Evolutionary conservation across 176 grass and related monocot species (phyloP), one percentile per base, ranked within the genome.

Genomic region (Cenchrus fungigraminus): DNA sequence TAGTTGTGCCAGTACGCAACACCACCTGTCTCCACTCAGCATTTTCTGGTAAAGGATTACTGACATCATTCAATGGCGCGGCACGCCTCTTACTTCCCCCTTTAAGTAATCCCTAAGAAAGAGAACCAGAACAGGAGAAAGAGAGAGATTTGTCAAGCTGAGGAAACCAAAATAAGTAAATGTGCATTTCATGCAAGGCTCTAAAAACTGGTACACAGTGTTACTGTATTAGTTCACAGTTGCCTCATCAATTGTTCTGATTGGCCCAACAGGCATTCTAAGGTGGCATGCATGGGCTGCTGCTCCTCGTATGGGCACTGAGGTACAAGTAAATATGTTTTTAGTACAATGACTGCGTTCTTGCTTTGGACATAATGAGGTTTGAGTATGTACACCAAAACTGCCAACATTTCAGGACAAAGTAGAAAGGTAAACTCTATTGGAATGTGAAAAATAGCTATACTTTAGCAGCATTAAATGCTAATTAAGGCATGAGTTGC

Each of bases 11-110:
- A 68, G 83, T 79, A 77, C 62, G 83, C 49, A 98, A 79, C 42
- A 89, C 82, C 68, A 93, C 89, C 66, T 89, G 95, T 90, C 86
- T 98, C 91, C 92, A 98, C 72, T 88, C 91, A 80, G 95, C 93
- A 90, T 95, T 95, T 85, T 83, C 91, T 74, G 95, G 95, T 89
- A 98, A 92, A 78, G 93, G 83, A 88, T 80, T 72, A 85, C 89
- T 85, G 78, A 98, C 91, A 76, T 84, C 91, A 81, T 78, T 86
- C 74, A 82, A 20, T 83, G 91, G 91, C 57, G 93, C 83, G 4
- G 76, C 80, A 22, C 95, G 91, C 72, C 89, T 95, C 70, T 76
- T 95, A 88, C 95, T 98, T 9, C 95, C 93, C 31, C 93, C 95
- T 95, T 88, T 95, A 82, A 98, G 82, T 80, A 98, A 92, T 78